Evolutionary conservation across 1,284 basidiomycete species (phyloP).

Genomic region (Leucoagaricus sp.): DNA sequence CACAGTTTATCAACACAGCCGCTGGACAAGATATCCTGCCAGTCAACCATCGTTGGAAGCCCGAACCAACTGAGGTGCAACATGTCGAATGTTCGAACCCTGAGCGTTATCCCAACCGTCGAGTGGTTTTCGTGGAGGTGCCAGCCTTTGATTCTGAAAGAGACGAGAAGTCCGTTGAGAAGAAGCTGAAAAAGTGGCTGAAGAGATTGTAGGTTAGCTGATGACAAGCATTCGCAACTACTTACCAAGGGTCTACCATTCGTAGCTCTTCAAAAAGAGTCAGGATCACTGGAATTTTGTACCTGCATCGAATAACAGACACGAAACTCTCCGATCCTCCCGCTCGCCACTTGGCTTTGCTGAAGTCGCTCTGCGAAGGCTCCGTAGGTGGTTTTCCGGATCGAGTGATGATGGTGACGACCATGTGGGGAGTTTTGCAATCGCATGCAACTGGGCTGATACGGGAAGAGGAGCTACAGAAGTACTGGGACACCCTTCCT

Average conservation of each 20-base stretch:
- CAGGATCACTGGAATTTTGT: slow-evolving; percentile 7
- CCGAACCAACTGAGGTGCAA: neutral
- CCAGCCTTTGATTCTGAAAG: slow-evolving; percentile 11
- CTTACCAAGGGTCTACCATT: neutral
- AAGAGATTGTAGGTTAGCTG: slow-evolving; percentile 7
- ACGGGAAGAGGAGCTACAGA: slow-evolving; percentile 3
- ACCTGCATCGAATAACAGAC: slow-evolving; percentile 13
- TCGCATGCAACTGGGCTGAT: neutral
- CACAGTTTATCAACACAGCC: slow-evolving; percentile 11
- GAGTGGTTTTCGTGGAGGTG: slow-evolving; percentile 12
- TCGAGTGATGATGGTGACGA: slow-evolving; percentile 5
- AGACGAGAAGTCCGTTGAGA: slow-evolving; percentile 1
- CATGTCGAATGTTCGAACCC: neutral
- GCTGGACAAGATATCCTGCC: neutral
- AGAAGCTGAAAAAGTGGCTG: slow-evolving; percentile 7
- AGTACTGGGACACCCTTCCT: slow-evolving; percentile 3
- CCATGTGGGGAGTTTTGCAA: slow-evolving; percentile 5
- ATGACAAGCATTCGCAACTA: no score
- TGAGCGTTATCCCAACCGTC: neutral
- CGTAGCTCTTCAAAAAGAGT: slow-evolving; percentile 6
- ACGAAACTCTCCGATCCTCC: slow-evolving; percentile 5
- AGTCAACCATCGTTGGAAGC: neutral
- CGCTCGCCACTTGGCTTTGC: neutral
- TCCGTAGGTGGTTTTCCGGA: slow-evolving; percentile 1
- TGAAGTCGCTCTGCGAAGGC: slow-evolving; percentile 3